Base-by-base conservation (phyloP, 345 rosid species). In the Gossypium arboreum region DNA sequence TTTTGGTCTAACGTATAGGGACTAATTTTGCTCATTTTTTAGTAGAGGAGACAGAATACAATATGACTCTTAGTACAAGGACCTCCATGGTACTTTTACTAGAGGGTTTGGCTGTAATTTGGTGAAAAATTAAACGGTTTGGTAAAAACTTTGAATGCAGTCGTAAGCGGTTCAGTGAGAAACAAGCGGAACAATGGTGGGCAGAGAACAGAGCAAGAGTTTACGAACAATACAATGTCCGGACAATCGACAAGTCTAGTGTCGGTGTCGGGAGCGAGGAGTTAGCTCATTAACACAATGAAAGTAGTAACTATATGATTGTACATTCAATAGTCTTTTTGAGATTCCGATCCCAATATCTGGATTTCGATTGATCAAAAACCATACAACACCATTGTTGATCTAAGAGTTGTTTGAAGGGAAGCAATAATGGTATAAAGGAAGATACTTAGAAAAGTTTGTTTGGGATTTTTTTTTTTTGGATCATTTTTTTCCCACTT, bases 171-270 rank as follows among this genome's bases (percentile, higher is more conserved):
- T 95, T 95, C 83, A 90, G 90, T 24, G 99, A 93, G 88, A 90
- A 93, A 76, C 90, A 95, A 84, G 99, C 99, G 0, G 99, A 91
- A 79, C 91, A 88, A 75, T 95, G 99, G 99, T 95, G 99, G 99
- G 88, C 94, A 56, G 94, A 88, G 82, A 95, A 95, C 75, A 87
- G 97, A 65, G 90, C 87, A 73, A 84, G 99, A 79, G 97, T 95
- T 12, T 90, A 91, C 11, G 91, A 93, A 74, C 92, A 84, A 27
- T 91, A 95, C 91, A 91, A 91, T 61, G 98, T 95, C 16, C 97
- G 89, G 29, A 79, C 76, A 85, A 77, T 87, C 34, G 97, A 91
- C 80, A 93, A 88, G 85, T 91, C 97, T 39, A 93, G 91, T 74
- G 85, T 86, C 24, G 93, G 97, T 77, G 88, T 88, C 16, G 96